These are phyloP conservation scores for Luvunga scandens DNA, from an alignment of 345 rosid genomes.

Conservation along the genomic window DNA sequence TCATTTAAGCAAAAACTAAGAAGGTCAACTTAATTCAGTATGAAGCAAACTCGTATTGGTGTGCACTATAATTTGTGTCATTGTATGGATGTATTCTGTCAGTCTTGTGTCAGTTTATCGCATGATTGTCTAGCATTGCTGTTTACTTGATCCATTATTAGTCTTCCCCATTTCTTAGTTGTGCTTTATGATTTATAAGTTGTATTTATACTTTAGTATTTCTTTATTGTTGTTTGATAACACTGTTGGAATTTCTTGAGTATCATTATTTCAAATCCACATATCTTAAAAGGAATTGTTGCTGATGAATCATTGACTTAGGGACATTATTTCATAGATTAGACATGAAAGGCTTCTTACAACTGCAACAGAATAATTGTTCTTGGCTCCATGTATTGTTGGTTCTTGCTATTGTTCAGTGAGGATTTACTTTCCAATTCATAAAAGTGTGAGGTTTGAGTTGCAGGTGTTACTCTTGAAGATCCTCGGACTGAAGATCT, in stretches of 20 bases:
- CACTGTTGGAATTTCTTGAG: neutral
- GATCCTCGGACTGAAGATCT: slow-evolving; percentile 99
- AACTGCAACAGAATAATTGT: neutral
- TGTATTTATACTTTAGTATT: neutral
- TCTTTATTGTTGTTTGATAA: neutral
- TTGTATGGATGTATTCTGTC: neutral
- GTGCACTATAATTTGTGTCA: neutral
- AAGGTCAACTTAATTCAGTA: neutral
- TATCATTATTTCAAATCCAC: neutral
- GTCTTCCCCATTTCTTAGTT: neutral
- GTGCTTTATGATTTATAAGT: neutral
- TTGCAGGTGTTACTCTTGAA: slow-evolving; percentile 91
- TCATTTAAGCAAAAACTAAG: neutral
- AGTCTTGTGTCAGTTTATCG: neutral
- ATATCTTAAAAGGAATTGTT: neutral
- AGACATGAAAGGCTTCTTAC: neutral
- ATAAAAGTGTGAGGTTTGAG: slow-evolving; percentile 26
- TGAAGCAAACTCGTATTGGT: neutral
- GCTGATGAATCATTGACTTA: neutral
- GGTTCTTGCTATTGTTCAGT: slow-evolving; percentile 4
- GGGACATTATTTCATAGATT: neutral
- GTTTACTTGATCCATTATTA: neutral
- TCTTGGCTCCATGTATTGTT: neutral
- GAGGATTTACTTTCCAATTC: neutral
- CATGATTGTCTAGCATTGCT: neutral